Evolutionary conservation across 306 rosid genomes (phyloP).

Genomic region (Malus sieversii): DNA sequence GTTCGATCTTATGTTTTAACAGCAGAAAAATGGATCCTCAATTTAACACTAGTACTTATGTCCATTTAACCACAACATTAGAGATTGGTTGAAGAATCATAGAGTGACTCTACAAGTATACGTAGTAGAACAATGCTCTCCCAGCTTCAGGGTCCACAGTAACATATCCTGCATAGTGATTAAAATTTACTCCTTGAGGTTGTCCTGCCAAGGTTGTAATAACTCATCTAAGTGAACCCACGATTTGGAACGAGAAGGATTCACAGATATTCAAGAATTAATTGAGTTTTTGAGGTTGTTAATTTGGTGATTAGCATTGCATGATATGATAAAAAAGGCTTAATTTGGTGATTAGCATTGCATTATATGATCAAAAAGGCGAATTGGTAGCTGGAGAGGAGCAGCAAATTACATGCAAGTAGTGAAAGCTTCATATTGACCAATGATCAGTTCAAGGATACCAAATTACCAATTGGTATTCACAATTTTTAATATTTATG

Average conservation of each 20-base stretch:
- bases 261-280: conserved; percentile 19
- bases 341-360: conserved; percentile 26
- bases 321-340: not conserved
- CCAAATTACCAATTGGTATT: no score
- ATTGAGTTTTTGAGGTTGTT: conserved; percentile 31
- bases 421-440: not conserved
- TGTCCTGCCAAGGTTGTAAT: conserved; percentile 49
- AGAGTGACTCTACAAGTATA: conserved; percentile 40
- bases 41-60: conserved; percentile 14
- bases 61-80: conserved; percentile 61
- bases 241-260: not conserved
- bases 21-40: no score
- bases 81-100: conserved; percentile 31
- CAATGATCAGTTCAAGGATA: no score
- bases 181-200: conserved; percentile 32
- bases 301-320: conserved; percentile 26
- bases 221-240: conserved; percentile 16
- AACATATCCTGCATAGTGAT: conserved; percentile 50
- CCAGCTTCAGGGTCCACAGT: conserved; percentile 36
- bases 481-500: no score
- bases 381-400: conserved; percentile 16
- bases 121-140: conserved; percentile 45
- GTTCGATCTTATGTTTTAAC: no score
- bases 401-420: not conserved
- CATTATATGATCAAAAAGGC: not conserved